Conservation (phyloP, 345 rosid species). For the Kandelia obovata region DNA sequence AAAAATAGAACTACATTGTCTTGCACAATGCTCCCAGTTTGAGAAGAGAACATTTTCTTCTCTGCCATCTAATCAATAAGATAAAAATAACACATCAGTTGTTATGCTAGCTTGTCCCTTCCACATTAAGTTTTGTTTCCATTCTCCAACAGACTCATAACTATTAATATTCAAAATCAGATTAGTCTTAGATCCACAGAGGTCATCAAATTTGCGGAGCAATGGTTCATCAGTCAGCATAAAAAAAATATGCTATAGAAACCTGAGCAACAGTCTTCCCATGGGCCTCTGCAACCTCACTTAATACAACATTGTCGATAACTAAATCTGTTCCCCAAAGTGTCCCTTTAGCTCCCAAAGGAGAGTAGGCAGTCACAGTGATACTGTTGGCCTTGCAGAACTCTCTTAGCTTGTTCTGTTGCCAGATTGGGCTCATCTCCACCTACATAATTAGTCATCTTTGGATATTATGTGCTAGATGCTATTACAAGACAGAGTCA, state of each 20-base stretch:
- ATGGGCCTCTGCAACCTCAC: slow-evolving; percentile 18
- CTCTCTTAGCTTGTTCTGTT: slow-evolving; percentile 27
- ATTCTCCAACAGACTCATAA: too few species aligned
- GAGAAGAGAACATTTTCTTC: too few species aligned
- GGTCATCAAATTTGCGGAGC: too few species aligned
- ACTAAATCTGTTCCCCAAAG: slow-evolving; percentile 23
- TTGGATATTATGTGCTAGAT: not conserved
- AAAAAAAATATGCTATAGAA: not conserved
- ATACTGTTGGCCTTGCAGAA: slow-evolving; percentile 21
- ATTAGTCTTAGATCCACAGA: not conserved
- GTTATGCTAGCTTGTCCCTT: too few species aligned
- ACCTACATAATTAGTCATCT: slow-evolving; percentile 17
- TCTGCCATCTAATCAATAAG: too few species aligned
- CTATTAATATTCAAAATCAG: too few species aligned
- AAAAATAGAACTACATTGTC: too few species aligned
- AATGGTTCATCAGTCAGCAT: not conserved
- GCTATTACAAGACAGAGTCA: not conserved
- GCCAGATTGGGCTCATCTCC: slow-evolving; percentile 36
- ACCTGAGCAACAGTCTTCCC: slow-evolving; percentile 35
- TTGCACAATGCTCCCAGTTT: too few species aligned
- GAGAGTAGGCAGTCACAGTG: slow-evolving; percentile 22
- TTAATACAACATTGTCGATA: slow-evolving; percentile 20
- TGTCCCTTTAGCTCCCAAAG: slow-evolving; percentile 27
- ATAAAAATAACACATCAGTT: too few species aligned
- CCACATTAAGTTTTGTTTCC: too few species aligned